Base-by-base conservation (phyloP, 73 alveolate species). In the Paraurostyla sp. region DNA sequence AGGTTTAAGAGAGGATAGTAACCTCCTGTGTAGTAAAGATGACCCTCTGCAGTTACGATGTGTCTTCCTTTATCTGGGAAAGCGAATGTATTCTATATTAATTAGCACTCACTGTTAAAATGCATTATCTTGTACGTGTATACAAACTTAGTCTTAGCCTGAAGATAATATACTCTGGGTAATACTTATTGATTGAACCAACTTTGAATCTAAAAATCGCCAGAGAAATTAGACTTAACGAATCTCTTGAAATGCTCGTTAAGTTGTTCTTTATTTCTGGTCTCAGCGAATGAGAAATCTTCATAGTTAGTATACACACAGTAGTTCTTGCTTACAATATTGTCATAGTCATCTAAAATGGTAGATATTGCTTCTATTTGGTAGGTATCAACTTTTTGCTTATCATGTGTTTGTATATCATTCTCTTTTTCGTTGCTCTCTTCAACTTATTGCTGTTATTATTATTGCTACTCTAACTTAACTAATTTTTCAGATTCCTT, bases 261-360 rank as follows among this genome's bases (percentile, higher is more conserved):
- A 20, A 78, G 60, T n/a, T 51, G 27, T 25, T 78, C 89, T 30
- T 43, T 51, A 41, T 40, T 51, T 50, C 89, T 50, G 4, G 80
- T 52, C 80, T 78, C 29, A 25, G 89, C 89, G 46, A 78, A 78
- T 9, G 80, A 29, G 62, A 78, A 78, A 40, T 78, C 89, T 35
- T 78, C 89, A 78, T 78, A 78, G 80, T 78, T 78, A 36, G 80
- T 35, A 51, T 51, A 78, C n/a, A 78, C 78, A 35, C 89, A 78
- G 46, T 51, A 78, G 59, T 78, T 78, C 62, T 78, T 78, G 59
- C 32, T 57, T 2, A 78, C 40, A 9, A 78, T 78, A 60, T 78
- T 78, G n/a, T 78, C 89, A 51, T 27, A 78, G 50, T 78, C 89
- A 29, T 78, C 89, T 29, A 78, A 11, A 76, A 78, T 78, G 6